Evolutionary conservation across 2,329 filamentous ascomycete genomes (phyloP), one percentile per base, ranked within the genome.

Genomic region (Mycosphaerella arachidis): DNA sequence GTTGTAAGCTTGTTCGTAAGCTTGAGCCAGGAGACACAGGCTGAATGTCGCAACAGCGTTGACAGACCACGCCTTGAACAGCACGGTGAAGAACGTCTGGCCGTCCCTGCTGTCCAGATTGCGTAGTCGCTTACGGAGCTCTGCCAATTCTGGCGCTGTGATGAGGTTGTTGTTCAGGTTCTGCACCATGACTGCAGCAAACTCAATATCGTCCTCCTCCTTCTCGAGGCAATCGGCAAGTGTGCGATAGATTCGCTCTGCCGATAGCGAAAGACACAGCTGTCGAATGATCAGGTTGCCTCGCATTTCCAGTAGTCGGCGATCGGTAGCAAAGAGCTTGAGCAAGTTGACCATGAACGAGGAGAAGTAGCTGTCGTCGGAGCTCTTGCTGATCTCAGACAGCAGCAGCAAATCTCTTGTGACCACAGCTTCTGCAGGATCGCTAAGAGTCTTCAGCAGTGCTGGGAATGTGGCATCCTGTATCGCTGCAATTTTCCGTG

Each of bases 81-180:
- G 79, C 1, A 92, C 86, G 13, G 97, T 91, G 70, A 99, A 99
- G 73, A 99, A 92, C 3, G 89, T 89, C 79, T 99, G 94, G 0
- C 93, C 94, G 66, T 99, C 95, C 77, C 87, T 92, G 9, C 88
- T 91, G 73, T 99, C 94, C 1, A 97, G 80, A 68, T 96, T 99
- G 35, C 94, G 84, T 54, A 99, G 79, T 48, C 94, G 82, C 74
- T 96, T 97, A 50, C 94, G 86, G 63, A 99, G 81, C 68, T 97
- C 95, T 1, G 91, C 86, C 31, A 99, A 80, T 75, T 99, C 92
- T 0, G 95, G 94, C 0, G 95, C 94, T 1, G 95, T 99, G 66
- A 99, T 97, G 57, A 99, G 86, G 70, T 99, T 99, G 75, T 99
- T 99, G 78, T 99, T 99, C 55, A 99, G 82, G 70, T 97, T 97